Conservation (phyloP, 108 stramenopile species). For the Cyclotella baltica region DNA sequence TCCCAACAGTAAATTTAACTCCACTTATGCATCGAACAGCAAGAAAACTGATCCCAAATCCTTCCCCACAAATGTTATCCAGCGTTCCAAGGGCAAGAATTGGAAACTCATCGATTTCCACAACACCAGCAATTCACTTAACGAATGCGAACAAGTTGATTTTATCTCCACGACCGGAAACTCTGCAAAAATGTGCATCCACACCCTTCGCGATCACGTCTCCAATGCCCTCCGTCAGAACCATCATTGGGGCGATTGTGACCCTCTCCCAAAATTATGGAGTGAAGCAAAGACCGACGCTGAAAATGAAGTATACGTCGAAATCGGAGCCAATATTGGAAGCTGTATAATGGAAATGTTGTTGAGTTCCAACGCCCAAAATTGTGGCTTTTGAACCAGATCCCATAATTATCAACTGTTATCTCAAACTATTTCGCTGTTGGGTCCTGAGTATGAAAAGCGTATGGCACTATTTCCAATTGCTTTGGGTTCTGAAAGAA, state of each 20-base stretch:
- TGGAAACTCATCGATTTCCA: background rate
- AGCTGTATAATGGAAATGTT: constrained; percentile 53
- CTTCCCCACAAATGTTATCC: too few species aligned
- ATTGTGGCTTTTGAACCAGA: constrained; percentile 52
- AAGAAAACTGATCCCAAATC: too few species aligned
- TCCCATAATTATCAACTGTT: constrained; percentile 30
- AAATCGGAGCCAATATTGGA: constrained; percentile 52
- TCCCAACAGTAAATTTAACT: too few species aligned
- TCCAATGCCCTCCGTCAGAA: background rate
- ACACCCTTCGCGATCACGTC: background rate
- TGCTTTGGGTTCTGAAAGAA: constrained; percentile 14
- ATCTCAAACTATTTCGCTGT: background rate
- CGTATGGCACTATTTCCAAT: constrained; percentile 24
- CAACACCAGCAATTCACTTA: background rate
- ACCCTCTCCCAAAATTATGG: constrained; percentile 19
- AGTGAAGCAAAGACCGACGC: background rate
- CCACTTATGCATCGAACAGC: too few species aligned
- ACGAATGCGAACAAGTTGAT: background rate
- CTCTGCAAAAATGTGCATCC: background rate
- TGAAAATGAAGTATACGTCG: constrained; percentile 26
- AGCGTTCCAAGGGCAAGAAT: too few species aligned
- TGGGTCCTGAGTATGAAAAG: constrained; percentile 21
- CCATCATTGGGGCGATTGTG: constrained; percentile 12
- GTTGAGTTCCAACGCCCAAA: constrained; percentile 31
- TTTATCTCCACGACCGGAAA: background rate